Evolutionary conservation across 768 basidiomycete species (phyloP).

Genomic region (Lyophyllum shimeji): DNA sequence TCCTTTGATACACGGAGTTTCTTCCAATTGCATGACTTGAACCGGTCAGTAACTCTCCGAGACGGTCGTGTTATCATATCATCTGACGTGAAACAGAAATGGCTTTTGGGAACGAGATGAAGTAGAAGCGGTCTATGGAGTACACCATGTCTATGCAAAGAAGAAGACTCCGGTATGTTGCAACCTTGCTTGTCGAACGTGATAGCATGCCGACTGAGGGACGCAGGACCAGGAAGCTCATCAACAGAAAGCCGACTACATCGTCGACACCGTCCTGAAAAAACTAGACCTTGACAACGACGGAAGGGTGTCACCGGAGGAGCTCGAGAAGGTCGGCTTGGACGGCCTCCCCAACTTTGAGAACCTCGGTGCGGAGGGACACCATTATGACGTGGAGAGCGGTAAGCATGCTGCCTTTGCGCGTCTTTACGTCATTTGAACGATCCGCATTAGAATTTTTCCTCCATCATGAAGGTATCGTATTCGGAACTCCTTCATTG

Average conservation of each 20-base stretch:
- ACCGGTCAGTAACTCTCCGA: conserved; percentile 50
- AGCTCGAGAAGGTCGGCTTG: conserved; percentile 72
- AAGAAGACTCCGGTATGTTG: conserved; percentile 66
- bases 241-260: conserved; percentile 75
- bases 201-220: background rate
- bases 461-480: conserved; percentile 90
- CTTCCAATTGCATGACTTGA: conserved; percentile 93
- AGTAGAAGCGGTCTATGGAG: conserved; percentile 94
- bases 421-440: background rate
- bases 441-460: conserved; percentile 67
- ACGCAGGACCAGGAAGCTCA: conserved; percentile 73
- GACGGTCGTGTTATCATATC: background rate
- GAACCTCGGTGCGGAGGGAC: conserved; percentile 83
- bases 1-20: conserved; percentile 85
- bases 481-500: background rate
- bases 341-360: conserved; percentile 83
- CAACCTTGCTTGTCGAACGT: background rate
- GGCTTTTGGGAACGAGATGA: conserved; percentile 84
- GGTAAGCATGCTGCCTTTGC: conserved; percentile 45
- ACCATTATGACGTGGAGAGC: conserved; percentile 91
- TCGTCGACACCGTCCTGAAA: conserved; percentile 70
- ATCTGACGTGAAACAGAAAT: conserved; percentile 46
- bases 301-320: conserved; percentile 64
- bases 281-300: conserved; percentile 76
- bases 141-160: conserved; percentile 88